phyloP scores from a whole-genome alignment of 2,329 filamentous ascomycete species.

The Aspergillus amoenus region DNA sequence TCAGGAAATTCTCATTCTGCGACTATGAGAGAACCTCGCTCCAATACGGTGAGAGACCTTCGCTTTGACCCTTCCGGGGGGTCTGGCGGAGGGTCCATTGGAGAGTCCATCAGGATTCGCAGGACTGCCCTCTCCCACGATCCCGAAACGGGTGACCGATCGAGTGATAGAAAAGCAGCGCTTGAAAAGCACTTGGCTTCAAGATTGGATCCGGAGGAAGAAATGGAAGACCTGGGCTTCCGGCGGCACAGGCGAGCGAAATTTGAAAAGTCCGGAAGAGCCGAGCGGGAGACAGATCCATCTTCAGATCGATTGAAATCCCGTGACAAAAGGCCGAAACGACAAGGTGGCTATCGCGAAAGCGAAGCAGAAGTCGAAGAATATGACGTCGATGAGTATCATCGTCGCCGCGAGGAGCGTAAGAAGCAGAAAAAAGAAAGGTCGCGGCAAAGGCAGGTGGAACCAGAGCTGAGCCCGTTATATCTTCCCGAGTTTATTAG shows the following conservation, averaged over 20 bases:
- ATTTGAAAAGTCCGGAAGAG: neutral
- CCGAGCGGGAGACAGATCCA: conserved; percentile 14
- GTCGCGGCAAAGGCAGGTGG: conserved; percentile 40
- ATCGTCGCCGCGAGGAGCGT: conserved; percentile 32
- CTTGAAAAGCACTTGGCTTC: conserved; percentile 7
- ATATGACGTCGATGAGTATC: conserved; percentile 39
- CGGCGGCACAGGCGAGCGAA: neutral
- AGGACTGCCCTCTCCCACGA: conserved; percentile 15
- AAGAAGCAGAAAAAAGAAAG: conserved; percentile 45
- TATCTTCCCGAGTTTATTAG: conserved; percentile 88
- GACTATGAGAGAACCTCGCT: neutral
- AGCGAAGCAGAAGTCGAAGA: conserved; percentile 27
- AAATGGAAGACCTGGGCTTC: neutral
- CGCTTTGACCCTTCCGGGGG: neutral
- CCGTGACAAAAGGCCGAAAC: conserved; percentile 23
- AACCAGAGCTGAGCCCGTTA: conserved; percentile 58
- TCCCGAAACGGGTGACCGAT: neutral
- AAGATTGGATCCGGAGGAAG: conserved; percentile 2
- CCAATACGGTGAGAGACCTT: neutral
- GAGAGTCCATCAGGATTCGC: conserved; percentile 21
- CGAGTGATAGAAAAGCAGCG: conserved; percentile 2
- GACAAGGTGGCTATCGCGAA: conserved; percentile 23
- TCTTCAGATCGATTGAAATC: conserved; percentile 24
- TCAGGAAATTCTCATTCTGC: neutral
- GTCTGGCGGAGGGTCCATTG: neutral